phyloP scores from a whole-genome alignment of 208 protist genomes.

The Angomonas ambiguus region DNA sequence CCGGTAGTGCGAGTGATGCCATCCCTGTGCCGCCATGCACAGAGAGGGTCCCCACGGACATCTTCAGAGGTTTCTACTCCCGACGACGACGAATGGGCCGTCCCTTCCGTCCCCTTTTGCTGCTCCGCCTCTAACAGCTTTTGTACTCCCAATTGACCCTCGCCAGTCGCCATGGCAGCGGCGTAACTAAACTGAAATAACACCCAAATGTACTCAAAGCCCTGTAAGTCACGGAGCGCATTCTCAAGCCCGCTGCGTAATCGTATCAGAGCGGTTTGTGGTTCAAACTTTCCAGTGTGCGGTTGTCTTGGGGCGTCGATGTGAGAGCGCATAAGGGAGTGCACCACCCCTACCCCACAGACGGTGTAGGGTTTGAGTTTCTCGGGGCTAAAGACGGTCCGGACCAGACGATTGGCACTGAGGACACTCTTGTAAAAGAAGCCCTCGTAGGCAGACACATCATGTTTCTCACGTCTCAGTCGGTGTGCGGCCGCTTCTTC shows the following conservation, averaged over 20 bases:
- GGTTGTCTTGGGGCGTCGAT: constrained; percentile 81
- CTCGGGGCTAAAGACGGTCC: constrained; percentile 65
- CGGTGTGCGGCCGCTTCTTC: constrained; percentile 61
- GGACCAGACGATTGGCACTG: constrained; percentile 63
- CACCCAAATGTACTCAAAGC: constrained; percentile 90
- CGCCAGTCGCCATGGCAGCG: constrained; percentile 49
- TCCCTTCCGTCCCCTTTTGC: background rate
- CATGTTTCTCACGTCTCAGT: constrained; percentile 51
- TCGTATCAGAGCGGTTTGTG: constrained; percentile 82
- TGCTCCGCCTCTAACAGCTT: constrained; percentile 13
- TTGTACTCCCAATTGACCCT: constrained; percentile 38
- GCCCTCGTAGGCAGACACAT: constrained; percentile 72
- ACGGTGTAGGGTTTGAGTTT: constrained; percentile 67
- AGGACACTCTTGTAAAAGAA: constrained; percentile 61
- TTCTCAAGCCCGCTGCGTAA: constrained; percentile 80
- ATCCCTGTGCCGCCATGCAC: constrained; percentile 37
- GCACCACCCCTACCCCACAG: constrained; percentile 76
- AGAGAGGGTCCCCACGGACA: constrained; percentile 9
- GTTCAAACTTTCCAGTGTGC: constrained; percentile 59
- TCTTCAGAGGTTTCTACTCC: background rate
- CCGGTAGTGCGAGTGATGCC: constrained; percentile 50
- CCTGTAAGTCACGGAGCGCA: constrained; percentile 66
- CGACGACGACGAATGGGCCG: background rate
- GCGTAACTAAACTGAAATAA: constrained; percentile 89
- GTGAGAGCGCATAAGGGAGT: constrained; percentile 83